phyloP scores from a whole-genome alignment of 768 basidiomycete species.

The Kwoniella bestiolae region DNA sequence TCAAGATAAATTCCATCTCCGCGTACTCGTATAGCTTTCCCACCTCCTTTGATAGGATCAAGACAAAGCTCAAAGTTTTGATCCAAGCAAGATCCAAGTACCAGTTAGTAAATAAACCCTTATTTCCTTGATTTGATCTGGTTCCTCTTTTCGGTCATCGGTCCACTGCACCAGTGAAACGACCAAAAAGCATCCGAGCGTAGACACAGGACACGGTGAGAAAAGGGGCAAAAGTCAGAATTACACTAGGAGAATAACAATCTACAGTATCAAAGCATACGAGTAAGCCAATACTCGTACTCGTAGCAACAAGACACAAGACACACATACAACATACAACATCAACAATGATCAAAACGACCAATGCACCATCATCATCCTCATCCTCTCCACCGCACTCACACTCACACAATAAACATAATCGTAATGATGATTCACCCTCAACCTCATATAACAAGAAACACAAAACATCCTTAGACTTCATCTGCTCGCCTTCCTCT shows the following conservation, averaged over 20 bases:
- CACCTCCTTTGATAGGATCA: too few relatives aligned
- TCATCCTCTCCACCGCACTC: neutral
- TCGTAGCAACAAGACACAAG: neutral
- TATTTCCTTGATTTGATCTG: neutral
- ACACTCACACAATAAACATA: neutral
- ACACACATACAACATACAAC: neutral
- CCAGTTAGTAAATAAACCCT: neutral
- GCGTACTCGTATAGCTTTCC: too few relatives aligned
- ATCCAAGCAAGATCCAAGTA: neutral
- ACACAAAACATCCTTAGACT: slow-evolving; percentile 24
- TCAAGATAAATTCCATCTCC: too few relatives aligned
- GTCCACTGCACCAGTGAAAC: neutral
- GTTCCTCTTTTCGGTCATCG: neutral
- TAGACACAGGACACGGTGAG: neutral
- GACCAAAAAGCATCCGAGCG: neutral
- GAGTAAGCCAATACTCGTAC: neutral
- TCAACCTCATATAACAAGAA: neutral
- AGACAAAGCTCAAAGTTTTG: neutral
- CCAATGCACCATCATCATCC: neutral
- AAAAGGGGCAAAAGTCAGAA: neutral
- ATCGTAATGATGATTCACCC: too few relatives aligned
- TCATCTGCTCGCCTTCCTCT: slow-evolving; percentile 19
- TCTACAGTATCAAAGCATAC: neutral
- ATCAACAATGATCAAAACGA: slow-evolving; percentile 13
- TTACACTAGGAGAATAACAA: neutral